A percentile compares a stretch with the other conserved stretches of the same genome.
These are phyloP conservation scores for Tuber brumale DNA, from an alignment of 495 filamentous ascomycete species.

Conservation along the genomic window DNA sequence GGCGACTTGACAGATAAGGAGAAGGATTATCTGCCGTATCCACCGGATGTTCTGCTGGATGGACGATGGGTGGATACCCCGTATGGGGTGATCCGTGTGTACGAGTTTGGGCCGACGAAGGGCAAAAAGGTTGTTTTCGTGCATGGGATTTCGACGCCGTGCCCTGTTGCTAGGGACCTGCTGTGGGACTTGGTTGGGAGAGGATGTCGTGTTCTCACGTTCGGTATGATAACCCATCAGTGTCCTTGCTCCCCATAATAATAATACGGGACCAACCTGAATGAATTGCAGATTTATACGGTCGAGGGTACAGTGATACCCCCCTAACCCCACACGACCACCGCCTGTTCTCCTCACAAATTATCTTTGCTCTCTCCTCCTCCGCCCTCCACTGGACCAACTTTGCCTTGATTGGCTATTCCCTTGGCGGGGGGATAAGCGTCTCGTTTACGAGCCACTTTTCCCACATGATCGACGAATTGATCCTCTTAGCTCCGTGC, in stretches of 20 bases:
- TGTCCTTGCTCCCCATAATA: not conserved
- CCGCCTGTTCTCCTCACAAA: slow-evolving; percentile 67
- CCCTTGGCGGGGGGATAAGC: slow-evolving; percentile 72
- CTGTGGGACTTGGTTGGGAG: slow-evolving; percentile 59
- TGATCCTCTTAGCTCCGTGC: slow-evolving; percentile 68
- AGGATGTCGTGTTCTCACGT: slow-evolving; percentile 77
- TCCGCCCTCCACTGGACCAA: slow-evolving; percentile 62
- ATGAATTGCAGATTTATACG: slow-evolving; percentile 56
- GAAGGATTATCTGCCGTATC: slow-evolving; percentile 57
- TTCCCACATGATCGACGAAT: slow-evolving; percentile 56
- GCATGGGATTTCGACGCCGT: slow-evolving; percentile 82
- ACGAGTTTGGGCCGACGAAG: slow-evolving; percentile 81
- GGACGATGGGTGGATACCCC: slow-evolving; percentile 65
- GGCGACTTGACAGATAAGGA: slow-evolving; percentile 48
- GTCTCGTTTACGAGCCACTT: slow-evolving; percentile 68
- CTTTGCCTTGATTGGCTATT: slow-evolving; percentile 76
- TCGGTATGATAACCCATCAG: slow-evolving; percentile 49
- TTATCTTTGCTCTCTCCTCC: slow-evolving; percentile 63
- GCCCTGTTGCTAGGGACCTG: slow-evolving; percentile 61
- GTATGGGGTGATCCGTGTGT: slow-evolving; percentile 74
- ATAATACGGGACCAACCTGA: not conserved
- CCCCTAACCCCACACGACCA: slow-evolving; percentile 64
- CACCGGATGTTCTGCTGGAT: slow-evolving; percentile 67
- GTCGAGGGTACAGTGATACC: slow-evolving; percentile 68
- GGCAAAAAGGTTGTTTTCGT: slow-evolving; percentile 74